These are phyloP conservation scores for Fraxinus paxiana DNA, from an alignment of 305 asterid genomes.

Conservation along the genomic window DNA sequence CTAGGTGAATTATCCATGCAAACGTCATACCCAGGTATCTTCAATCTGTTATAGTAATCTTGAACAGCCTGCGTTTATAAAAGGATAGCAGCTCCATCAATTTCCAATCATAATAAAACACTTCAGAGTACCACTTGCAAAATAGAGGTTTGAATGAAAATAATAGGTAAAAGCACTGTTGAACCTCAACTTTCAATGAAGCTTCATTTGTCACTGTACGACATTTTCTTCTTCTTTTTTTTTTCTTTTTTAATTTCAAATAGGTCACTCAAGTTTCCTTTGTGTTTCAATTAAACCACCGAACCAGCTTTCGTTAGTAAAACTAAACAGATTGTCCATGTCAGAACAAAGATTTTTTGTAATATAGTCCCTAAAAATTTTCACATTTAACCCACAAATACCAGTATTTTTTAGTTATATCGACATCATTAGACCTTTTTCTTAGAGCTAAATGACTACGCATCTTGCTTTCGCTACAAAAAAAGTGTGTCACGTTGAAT, in stretches of 20 bases:
- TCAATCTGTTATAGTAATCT: conserved; percentile 36
- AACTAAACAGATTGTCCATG: not conserved
- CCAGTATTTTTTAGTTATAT: not conserved
- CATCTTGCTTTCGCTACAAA: not conserved
- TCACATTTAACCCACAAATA: not conserved
- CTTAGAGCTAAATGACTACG: not conserved
- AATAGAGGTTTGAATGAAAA: not conserved
- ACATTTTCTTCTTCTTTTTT: not conserved
- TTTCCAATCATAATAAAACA: not conserved
- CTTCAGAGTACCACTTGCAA: not conserved
- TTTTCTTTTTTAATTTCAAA: not conserved
- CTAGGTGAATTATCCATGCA: conserved; percentile 17
- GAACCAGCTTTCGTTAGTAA: not conserved
- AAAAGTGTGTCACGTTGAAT: not conserved
- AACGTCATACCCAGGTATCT: conserved; percentile 26
- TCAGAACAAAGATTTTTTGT: not conserved
- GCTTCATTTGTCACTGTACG: not conserved
- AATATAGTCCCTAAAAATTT: not conserved
- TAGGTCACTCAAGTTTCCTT: not conserved
- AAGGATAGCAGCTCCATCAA: not conserved
- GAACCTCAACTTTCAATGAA: not conserved
- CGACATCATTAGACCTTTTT: not conserved
- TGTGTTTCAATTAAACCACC: not conserved
- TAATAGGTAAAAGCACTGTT: not conserved
- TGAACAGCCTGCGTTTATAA: conserved; percentile 41